Conservation (phyloP, 495 filamentous ascomycete genomes). For the Hypoxylon fuscum region DNA sequence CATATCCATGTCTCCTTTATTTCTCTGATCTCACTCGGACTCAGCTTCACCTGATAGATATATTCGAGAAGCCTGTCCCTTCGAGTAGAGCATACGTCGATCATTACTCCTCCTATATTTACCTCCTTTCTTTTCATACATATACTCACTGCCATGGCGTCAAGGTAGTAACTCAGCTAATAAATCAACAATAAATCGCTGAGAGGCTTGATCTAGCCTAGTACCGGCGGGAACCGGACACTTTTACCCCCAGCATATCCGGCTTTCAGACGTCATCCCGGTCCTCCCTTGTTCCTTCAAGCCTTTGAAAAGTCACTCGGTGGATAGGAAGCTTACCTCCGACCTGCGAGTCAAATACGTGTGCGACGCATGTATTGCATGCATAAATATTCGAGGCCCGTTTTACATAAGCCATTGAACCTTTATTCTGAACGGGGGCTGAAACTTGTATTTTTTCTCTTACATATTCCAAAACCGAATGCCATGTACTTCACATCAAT, state of each 20-base stretch:
- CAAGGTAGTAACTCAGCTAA: too few species aligned
- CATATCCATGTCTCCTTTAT: neutral
- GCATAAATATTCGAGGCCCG: conserved; percentile 19
- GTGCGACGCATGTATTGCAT: conserved; percentile 14
- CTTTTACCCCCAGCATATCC: conserved; percentile 9
- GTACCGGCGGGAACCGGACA: neutral
- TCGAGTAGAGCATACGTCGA: too few species aligned
- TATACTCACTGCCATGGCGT: too few species aligned
- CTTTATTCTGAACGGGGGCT: conserved; percentile 11
- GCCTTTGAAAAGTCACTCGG: conserved; percentile 19
- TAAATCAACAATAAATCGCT: neutral
- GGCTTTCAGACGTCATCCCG: conserved; percentile 28
- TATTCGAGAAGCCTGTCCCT: too few species aligned
- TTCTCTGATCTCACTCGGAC: neutral
- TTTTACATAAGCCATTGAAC: conserved; percentile 31
- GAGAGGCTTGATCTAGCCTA: conserved; percentile 3
- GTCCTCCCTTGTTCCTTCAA: neutral
- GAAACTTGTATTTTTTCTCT: conserved; percentile 7
- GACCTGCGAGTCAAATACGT: conserved; percentile 15
- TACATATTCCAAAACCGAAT: neutral
- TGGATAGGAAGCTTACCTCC: conserved; percentile 18
- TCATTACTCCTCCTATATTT: too few species aligned
- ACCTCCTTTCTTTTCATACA: neutral
- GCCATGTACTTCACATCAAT: neutral
- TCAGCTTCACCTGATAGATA: neutral